phyloP scores from a whole-genome alignment of 306 rosid genomes.

The Ormosia semicastrata region DNA sequence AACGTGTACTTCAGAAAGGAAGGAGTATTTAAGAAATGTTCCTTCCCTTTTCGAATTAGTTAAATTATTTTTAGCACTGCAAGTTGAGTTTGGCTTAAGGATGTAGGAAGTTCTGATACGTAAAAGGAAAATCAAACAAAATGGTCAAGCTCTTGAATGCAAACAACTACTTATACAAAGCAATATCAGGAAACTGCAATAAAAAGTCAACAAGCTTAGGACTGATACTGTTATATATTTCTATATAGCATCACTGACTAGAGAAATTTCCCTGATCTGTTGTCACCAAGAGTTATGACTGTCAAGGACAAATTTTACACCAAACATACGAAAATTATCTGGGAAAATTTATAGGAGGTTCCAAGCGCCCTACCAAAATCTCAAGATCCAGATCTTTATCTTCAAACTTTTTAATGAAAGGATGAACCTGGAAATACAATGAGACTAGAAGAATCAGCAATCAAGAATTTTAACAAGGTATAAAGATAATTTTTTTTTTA shows the following conservation, averaged over 20 bases:
- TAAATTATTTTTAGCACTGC: background rate
- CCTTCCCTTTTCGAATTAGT: background rate
- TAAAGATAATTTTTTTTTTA: background rate
- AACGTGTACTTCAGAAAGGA: no score
- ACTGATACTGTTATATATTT: slow-evolving; percentile 6
- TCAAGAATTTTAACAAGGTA: background rate
- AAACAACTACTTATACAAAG: slow-evolving; percentile 34
- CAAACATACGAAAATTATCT: slow-evolving; percentile 42
- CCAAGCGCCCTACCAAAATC: slow-evolving; percentile 86
- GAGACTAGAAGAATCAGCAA: slow-evolving; percentile 16
- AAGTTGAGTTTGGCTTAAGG: background rate
- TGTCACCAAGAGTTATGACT: slow-evolving; percentile 25
- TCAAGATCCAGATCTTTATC: slow-evolving; percentile 91
- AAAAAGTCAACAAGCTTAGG: slow-evolving; percentile 15
- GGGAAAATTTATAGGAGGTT: slow-evolving; percentile 85
- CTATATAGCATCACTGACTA: slow-evolving; percentile 19
- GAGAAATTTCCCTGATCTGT: slow-evolving; percentile 32
- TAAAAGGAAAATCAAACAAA: slow-evolving; percentile 1
- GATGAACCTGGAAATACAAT: slow-evolving; percentile 65
- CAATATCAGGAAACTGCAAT: slow-evolving; percentile 13
- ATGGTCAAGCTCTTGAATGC: slow-evolving; percentile 16
- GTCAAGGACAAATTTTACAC: slow-evolving; percentile 38
- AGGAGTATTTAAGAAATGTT: background rate
- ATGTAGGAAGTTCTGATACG: background rate
- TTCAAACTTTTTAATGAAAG: slow-evolving; percentile 96